These are phyloP conservation scores for Cryptococcus maquisensis DNA, from an alignment of 1,284 basidiomycete genomes.

Conservation along the genomic window DNA sequence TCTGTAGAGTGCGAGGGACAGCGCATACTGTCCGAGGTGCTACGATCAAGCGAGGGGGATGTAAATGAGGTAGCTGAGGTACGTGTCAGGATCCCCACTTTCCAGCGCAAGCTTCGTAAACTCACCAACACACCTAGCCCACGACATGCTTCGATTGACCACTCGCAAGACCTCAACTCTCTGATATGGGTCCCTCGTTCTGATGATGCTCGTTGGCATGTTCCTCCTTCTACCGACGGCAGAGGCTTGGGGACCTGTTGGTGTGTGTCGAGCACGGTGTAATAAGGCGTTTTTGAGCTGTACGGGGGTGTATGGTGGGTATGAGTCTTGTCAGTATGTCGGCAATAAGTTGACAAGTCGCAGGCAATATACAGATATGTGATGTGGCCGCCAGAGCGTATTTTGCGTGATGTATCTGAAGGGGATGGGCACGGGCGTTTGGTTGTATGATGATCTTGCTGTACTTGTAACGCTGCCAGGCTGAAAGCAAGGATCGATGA, in stretches of 20 bases:
- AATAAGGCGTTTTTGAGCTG: conserved; percentile 28
- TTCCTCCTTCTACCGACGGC: conserved; percentile 4
- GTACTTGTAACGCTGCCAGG: background rate
- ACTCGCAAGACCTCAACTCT: background rate
- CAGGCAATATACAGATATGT: conserved; percentile 13
- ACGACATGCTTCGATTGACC: background rate
- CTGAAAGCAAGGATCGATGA: no score
- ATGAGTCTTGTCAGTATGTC: background rate
- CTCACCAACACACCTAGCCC: background rate
- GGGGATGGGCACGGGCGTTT: background rate
- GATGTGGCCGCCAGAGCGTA: conserved; percentile 12
- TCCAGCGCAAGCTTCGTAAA: conserved; percentile 8
- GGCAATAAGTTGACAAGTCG: background rate
- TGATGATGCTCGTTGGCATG: conserved; percentile 5
- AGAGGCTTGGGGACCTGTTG: conserved; percentile 19
- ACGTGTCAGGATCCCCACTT: no score
- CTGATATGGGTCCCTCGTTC: conserved; percentile 4
- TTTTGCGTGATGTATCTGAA: conserved; percentile 10
- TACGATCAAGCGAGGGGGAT: no score
- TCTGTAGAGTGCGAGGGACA: no score
- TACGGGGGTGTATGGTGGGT: conserved; percentile 32
- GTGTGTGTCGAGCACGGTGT: conserved; percentile 22
- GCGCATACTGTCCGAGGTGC: no score
- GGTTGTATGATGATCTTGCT: background rate
- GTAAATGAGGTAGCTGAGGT: no score